Evolutionary conservation across 139 green algal genomes (phyloP).

Genomic region (Pseudopediastrum boryanum): DNA sequence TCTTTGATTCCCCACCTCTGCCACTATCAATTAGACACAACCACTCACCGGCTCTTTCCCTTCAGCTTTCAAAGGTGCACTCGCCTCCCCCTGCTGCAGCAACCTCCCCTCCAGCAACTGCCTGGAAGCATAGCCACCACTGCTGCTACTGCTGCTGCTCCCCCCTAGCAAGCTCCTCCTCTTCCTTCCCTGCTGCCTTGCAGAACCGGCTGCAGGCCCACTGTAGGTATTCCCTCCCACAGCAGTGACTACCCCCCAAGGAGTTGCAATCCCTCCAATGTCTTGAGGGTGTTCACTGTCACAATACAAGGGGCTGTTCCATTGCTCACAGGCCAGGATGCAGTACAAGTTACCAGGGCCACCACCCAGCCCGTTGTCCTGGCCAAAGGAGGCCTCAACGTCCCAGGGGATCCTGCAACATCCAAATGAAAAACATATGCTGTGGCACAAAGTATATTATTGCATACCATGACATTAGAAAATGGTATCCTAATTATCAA

Average conservation of each 20-base stretch:
- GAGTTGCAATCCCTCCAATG: slow-evolving; percentile 35
- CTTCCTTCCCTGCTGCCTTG: too few species aligned
- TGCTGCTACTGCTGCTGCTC: too few species aligned
- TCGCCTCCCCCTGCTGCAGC: not conserved
- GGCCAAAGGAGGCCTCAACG: slow-evolving; percentile 69
- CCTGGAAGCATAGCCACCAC: too few species aligned
- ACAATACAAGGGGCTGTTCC: slow-evolving; percentile 88
- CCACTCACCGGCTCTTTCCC: slow-evolving; percentile 10
- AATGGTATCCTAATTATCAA: too few species aligned
- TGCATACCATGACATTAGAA: too few species aligned
- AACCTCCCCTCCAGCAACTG: not conserved
- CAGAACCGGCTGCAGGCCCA: slow-evolving; percentile 19
- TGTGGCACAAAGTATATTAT: too few species aligned
- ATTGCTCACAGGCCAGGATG: slow-evolving; percentile 83
- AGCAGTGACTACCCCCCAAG: slow-evolving; percentile 61
- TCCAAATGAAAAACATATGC: too few species aligned
- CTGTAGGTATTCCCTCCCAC: slow-evolving; percentile 14
- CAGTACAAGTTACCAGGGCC: slow-evolving; percentile 72
- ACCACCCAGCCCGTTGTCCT: slow-evolving; percentile 72
- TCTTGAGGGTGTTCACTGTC: slow-evolving; percentile 80
- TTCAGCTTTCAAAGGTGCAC: slow-evolving; percentile 7
- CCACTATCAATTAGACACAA: too few species aligned
- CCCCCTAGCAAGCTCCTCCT: too few species aligned
- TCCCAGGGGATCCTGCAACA: slow-evolving; percentile 73
- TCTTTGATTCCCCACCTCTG: too few species aligned